These are phyloP conservation scores for Aciculosporium take DNA, from an alignment of 2,329 filamentous ascomycete genomes.

Conservation along the genomic window DNA sequence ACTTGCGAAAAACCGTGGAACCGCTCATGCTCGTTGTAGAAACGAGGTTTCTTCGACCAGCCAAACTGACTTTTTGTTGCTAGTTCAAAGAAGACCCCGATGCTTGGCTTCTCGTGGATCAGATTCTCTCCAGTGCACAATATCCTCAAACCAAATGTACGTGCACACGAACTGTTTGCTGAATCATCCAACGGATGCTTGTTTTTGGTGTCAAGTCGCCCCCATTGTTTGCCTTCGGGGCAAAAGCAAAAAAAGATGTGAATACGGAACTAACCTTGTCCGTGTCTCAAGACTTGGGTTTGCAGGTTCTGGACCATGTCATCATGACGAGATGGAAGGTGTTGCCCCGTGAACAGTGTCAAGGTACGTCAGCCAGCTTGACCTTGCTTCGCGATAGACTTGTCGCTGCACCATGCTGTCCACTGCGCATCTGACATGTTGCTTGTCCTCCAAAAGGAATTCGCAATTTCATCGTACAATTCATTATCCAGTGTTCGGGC, in stretches of 20 bases:
- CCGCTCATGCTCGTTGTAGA: background rate
- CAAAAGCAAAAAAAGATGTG: background rate
- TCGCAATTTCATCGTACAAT: conserved; percentile 96
- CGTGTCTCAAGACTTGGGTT: conserved; percentile 54
- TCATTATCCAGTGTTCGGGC: conserved; percentile 87
- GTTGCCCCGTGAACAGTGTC: conserved; percentile 85
- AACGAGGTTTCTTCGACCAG: background rate
- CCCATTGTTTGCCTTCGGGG: background rate
- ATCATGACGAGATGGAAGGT: conserved; percentile 99
- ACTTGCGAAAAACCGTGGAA: background rate
- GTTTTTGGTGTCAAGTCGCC: background rate
- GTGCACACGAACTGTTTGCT: conserved; percentile 20
- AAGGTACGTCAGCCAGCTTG: conserved; percentile 44
- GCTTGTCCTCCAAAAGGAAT: conserved; percentile 52
- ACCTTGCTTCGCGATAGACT: background rate
- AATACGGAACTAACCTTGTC: conserved; percentile 10
- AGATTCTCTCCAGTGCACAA: conserved; percentile 84
- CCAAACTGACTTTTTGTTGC: conserved; percentile 10
- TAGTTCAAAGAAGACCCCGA: conserved; percentile 99
- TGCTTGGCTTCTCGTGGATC: conserved; percentile 93
- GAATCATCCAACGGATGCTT: too few relatives aligned
- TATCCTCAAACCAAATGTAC: conserved; percentile 94
- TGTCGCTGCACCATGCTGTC: background rate
- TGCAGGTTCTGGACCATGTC: conserved; percentile 95
- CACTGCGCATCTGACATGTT: conserved; percentile 5